phyloP scores from a whole-genome alignment of 805 yeast genomes.

The Grigorovia yakushimaensis region DNA sequence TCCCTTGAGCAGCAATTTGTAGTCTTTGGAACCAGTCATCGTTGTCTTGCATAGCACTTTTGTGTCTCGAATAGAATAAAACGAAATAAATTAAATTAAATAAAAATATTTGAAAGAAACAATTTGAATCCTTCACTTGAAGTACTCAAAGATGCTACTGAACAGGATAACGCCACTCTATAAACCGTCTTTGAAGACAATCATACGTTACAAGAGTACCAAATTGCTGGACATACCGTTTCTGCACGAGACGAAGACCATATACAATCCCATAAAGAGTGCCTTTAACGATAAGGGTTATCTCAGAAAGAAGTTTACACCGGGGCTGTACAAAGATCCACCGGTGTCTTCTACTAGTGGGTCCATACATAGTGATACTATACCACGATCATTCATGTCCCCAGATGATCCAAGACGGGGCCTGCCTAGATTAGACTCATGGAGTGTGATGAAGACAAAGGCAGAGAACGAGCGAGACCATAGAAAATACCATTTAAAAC shows the following conservation, averaged over 20 bases:
- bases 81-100: no score
- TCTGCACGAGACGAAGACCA: background rate
- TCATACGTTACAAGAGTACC: background rate
- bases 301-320: slow-evolving; percentile 33
- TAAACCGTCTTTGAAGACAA: background rate
- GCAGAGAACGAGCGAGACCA: background rate
- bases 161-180: background rate
- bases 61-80: background rate
- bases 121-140: no score
- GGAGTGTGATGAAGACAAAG: background rate
- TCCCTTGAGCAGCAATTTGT: background rate
- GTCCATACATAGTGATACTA: slow-evolving; percentile 35
- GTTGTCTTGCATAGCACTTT: background rate
- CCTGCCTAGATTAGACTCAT: background rate
- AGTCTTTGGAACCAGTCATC: background rate
- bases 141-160: background rate
- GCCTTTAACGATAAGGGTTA: slow-evolving; percentile 53
- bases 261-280: slow-evolving; percentile 17
- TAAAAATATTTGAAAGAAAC: no score
- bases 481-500: background rate
- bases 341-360: slow-evolving; percentile 56
- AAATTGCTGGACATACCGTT: background rate
- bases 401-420: slow-evolving; percentile 44
- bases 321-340: slow-evolving; percentile 52
- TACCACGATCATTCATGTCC: slow-evolving; percentile 67